Conservation (phyloP, 208 protist species). For the Entamoeba dispar region DNA sequence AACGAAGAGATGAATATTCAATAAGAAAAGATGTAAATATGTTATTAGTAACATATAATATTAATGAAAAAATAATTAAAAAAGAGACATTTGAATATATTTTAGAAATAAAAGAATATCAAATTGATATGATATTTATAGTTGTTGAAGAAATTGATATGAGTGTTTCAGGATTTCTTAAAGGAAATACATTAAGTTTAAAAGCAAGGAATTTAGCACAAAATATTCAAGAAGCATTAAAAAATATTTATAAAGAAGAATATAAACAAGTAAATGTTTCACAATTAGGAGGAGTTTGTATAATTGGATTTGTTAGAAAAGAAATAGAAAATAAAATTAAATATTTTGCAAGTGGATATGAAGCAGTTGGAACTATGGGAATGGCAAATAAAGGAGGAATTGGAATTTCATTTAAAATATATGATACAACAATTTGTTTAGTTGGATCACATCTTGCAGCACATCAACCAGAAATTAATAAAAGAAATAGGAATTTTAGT, state of each 20-base stretch:
- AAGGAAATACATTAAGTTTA: neutral
- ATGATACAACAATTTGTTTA: conserved; percentile 53
- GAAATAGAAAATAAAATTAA: neutral
- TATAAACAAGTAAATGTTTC: neutral
- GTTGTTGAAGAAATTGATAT: neutral
- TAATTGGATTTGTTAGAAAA: neutral
- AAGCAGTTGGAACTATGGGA: conserved; percentile 22
- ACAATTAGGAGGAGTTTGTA: neutral
- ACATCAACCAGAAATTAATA: conserved; percentile 46
- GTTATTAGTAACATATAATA: neutral
- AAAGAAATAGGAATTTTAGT: conserved; percentile 54
- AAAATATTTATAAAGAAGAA: neutral
- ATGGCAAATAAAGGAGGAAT: conserved; percentile 71
- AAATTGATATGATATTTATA: neutral
- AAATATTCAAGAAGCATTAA: neutral
- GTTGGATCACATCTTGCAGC: conserved; percentile 62
- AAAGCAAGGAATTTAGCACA: neutral
- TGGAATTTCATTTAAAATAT: conserved; percentile 45
- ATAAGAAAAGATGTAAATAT: neutral
- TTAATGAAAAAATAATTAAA: neutral
- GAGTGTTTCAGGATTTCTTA: neutral
- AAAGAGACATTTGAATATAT: neutral
- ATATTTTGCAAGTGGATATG: neutral
- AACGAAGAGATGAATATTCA: neutral
- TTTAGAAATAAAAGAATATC: neutral